phyloP scores from a whole-genome alignment of 106 monocot species.

The Dendrobium catenatum region DNA sequence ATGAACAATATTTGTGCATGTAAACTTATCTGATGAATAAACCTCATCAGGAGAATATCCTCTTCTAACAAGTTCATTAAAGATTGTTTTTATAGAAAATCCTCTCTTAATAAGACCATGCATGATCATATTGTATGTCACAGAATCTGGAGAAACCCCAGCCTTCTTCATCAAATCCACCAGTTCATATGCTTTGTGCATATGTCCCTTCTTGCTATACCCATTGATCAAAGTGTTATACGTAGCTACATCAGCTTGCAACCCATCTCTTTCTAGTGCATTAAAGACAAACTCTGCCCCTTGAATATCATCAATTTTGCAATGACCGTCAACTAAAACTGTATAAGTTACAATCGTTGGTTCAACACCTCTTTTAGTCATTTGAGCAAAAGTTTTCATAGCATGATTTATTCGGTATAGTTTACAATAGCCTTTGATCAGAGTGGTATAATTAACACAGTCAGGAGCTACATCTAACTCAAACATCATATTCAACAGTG shows the following conservation, averaged over 20 bases:
- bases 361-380: constrained; percentile 38
- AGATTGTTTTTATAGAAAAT: constrained; percentile 20
- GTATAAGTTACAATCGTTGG: constrained; percentile 25
- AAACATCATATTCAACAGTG: constrained; percentile 33
- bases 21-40: constrained; percentile 33
- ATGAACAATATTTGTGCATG: constrained; percentile 34
- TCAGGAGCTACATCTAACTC: constrained; percentile 35
- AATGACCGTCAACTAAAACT: constrained; percentile 26
- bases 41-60: constrained; percentile 43
- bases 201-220: constrained; percentile 24
- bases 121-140: constrained; percentile 53
- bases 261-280: constrained; percentile 27
- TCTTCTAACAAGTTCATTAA: constrained; percentile 30
- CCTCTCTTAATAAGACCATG: constrained; percentile 49
- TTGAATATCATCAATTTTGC: constrained; percentile 19
- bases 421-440: constrained; percentile 39
- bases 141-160: constrained; percentile 28
- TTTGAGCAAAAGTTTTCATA: constrained; percentile 27
- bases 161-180: constrained; percentile 30
- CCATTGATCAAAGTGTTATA: constrained; percentile 40
- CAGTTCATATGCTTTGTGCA: constrained; percentile 30
- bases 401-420: constrained; percentile 21
- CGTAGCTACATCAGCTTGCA: constrained; percentile 23
- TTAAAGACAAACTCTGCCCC: constrained; percentile 26
- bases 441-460: constrained; percentile 29